These are phyloP conservation scores for Aechmea fasciata DNA, from an alignment of 176 grass and related monocot species.

Conservation along the genomic window DNA sequence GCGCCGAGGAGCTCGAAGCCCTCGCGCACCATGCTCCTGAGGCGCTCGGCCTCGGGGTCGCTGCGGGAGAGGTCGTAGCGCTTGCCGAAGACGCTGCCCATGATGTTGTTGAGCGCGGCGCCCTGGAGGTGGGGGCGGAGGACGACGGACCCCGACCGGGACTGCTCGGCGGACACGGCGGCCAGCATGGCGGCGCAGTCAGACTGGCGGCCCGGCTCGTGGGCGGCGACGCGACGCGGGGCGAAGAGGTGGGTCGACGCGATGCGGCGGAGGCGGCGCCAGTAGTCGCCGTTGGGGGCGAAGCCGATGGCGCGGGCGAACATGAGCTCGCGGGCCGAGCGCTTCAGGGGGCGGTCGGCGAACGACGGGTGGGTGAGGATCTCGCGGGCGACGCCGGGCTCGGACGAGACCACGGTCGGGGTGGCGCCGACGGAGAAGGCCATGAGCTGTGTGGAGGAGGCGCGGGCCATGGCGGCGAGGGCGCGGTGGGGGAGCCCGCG, in stretches of 20 bases:
- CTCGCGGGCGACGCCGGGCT: slow-evolving; percentile 30
- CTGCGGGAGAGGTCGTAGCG: slow-evolving; percentile 25
- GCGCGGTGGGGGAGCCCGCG: slow-evolving; percentile 42
- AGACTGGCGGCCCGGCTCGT: slow-evolving; percentile 40
- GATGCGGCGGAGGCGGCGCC: slow-evolving; percentile 65
- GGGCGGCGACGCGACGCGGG: slow-evolving; percentile 56
- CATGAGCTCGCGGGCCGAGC: slow-evolving; percentile 54
- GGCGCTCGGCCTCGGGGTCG: slow-evolving; percentile 29
- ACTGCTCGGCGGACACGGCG: slow-evolving; percentile 25
- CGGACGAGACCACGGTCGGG: slow-evolving; percentile 39
- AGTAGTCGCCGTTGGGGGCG: slow-evolving; percentile 51
- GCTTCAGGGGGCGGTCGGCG: slow-evolving; percentile 48
- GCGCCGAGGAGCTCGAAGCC: slow-evolving; percentile 77
- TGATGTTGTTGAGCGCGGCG: slow-evolving; percentile 75
- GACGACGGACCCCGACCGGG: slow-evolving; percentile 15
- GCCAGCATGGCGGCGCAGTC: slow-evolving; percentile 44
- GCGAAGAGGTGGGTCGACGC: slow-evolving; percentile 67
- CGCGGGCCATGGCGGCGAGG: slow-evolving; percentile 22
- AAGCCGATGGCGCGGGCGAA: slow-evolving; percentile 65
- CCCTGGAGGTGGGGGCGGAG: slow-evolving; percentile 52
- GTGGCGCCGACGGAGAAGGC: slow-evolving; percentile 61
- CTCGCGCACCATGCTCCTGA: slow-evolving; percentile 59
- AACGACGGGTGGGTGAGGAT: slow-evolving; percentile 40
- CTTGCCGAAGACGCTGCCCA: slow-evolving; percentile 68
- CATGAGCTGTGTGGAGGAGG: slow-evolving; percentile 32